Base-by-base conservation (phyloP, 257 asterid genomes). In the Eustoma russellianum region DNA sequence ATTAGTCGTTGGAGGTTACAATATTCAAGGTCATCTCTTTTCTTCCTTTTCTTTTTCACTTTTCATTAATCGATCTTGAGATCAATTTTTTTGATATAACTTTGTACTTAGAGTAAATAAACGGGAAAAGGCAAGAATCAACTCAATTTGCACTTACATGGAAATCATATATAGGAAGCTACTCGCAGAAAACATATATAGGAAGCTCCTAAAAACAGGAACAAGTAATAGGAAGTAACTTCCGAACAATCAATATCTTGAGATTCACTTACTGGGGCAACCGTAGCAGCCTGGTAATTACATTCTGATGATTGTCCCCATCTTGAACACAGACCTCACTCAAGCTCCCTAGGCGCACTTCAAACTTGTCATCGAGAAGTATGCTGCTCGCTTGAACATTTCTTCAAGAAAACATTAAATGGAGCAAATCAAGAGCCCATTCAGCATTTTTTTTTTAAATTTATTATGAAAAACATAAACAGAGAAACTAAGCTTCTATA, bases 321-420 rank as follows among this genome's bases (percentile, higher is more conserved):
- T 91, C 96, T 77, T 91, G 95, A 68, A 79, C 79, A 70, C 94
- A 88, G 52, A 78, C 88, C 63, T 83, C 83, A 49, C 89, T 83
- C 72, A 92, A 74, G 70, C 99, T 92, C 67, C 97, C 99, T 41
- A 92, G 67, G 61, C 99, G 77, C 58, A 92, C 97, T 79, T 92
- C 99, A 49, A 69, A 92, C 75, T 85, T 92, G 62, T 91, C 96
- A 46, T 91, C 98, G 56, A 91, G 98, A 65, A 91, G 95, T 75
- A 91, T 79, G 70, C 98, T 88, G 70, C 97, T 85, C 46, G 97
- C 93, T 83, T 85, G 99, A 60, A 92, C 70, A 76, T 92, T 97
- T 82, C 99, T 92, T 75, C 52, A 75, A 33, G 57, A 54, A 62
- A 17, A 30, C 58, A 52, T 53, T 49, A 41, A 41, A 48, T 33